Percentiles rank a stretch among this genome's conserved stretches.
These are phyloP conservation scores for Umbilicus rupestris DNA, from an alignment of 164 flowering plant genomes.

Conservation along the genomic window DNA sequence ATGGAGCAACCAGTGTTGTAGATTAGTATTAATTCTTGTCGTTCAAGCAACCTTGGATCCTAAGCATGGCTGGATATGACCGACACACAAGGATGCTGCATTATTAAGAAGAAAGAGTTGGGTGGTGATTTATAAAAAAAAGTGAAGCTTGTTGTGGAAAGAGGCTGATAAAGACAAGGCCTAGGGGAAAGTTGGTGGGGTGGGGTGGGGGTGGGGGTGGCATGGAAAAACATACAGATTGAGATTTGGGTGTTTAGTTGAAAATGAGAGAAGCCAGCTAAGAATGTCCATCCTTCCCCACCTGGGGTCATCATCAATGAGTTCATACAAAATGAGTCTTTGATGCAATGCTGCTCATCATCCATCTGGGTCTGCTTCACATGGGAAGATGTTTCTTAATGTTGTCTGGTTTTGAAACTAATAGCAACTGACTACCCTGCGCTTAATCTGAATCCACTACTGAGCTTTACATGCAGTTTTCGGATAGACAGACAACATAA, in stretches of 20 bases:
- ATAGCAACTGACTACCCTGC: neutral
- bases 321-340: neutral
- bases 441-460: neutral
- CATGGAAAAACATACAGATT: slow-evolving; percentile 1
- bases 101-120: neutral
- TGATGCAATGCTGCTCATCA: no score
- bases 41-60: neutral
- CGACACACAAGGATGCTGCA: slow-evolving; percentile 2
- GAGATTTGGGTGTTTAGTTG: neutral
- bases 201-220: neutral
- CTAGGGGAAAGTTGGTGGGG: neutral
- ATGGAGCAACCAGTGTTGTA: neutral
- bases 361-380: neutral
- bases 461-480: neutral
- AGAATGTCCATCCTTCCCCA: neutral
- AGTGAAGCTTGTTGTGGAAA: no score
- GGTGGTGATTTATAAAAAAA: neutral
- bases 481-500: neutral
- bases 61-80: neutral
- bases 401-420: neutral
- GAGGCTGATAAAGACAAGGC: neutral
- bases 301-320: neutral
- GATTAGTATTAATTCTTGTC: neutral
- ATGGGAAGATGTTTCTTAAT: neutral
- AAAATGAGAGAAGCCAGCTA: neutral